Conservation (phyloP, 352 stramenopile genomes). For the Pythium rishiriense region DNA sequence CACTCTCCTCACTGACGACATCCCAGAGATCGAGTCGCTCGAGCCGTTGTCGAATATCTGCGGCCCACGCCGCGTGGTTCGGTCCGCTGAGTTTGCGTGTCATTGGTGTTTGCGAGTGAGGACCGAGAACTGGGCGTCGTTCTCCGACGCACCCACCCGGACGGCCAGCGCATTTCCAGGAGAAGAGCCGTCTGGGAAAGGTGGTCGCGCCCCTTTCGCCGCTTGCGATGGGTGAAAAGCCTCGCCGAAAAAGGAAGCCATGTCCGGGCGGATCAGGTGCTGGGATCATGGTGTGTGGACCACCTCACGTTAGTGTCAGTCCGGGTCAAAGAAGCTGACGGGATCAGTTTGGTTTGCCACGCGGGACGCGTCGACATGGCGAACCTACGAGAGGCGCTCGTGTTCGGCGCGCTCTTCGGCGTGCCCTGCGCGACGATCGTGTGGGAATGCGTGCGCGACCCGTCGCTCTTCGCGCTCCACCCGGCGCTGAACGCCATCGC, state of each 20-base stretch:
- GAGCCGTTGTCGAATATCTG: conserved; percentile 3
- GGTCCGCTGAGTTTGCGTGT: conserved; percentile 14
- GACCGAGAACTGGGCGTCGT: no score
- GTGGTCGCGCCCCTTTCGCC: no score
- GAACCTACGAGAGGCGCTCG: conserved; percentile 22
- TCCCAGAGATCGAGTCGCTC: conserved; percentile 15
- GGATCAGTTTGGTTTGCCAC: no score
- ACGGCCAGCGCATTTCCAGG: no score
- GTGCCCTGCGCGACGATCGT: conserved; percentile 46
- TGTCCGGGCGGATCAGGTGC: not conserved
- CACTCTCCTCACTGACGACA: not conserved
- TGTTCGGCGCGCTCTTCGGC: conserved; percentile 51
- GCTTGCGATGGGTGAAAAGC: no score
- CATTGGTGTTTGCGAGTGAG: conserved; percentile 2
- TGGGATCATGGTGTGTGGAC: conserved; percentile 16
- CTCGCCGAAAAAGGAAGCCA: conserved; percentile 13
- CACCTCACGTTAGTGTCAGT: conserved; percentile 2
- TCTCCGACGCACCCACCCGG: no score
- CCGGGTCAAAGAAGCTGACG: not conserved
- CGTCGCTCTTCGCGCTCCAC: conserved; percentile 57
- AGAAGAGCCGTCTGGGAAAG: not conserved
- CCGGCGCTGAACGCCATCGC: conserved; percentile 52
- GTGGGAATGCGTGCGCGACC: conserved; percentile 43
- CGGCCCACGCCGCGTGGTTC: conserved; percentile 16
- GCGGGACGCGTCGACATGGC: conserved; percentile 5